Evolutionary conservation across 352 stramenopile species (phyloP).

Genomic region (Globisporangium abappressorium): DNA sequence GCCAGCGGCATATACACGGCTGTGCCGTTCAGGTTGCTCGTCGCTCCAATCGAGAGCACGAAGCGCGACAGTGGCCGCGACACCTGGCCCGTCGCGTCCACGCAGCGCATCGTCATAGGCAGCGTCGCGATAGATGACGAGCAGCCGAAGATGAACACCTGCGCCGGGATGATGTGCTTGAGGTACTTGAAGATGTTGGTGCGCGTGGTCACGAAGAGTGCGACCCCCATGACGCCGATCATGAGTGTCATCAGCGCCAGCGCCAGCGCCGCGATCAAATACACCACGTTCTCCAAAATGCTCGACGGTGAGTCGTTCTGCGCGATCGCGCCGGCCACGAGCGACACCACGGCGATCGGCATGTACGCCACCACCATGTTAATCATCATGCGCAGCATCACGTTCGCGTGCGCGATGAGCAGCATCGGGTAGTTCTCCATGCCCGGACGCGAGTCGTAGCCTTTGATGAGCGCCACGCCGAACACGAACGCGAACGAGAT

Average conservation of each 20-base stretch:
- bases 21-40: conserved; percentile 39
- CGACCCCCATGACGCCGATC: conserved; percentile 49
- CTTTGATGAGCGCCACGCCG: conserved; percentile 64
- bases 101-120: conserved; percentile 72
- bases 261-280: conserved; percentile 46
- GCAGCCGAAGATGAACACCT: conserved; percentile 76
- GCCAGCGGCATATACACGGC: conserved; percentile 71
- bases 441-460: conserved; percentile 41
- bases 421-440: conserved; percentile 67
- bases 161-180: conserved; percentile 60
- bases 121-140: conserved; percentile 81
- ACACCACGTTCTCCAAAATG: conserved; percentile 49
- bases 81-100: conserved; percentile 63
- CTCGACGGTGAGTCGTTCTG: conserved; percentile 42
- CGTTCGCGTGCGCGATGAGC: conserved; percentile 61
- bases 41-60: conserved; percentile 56
- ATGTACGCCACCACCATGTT: conserved; percentile 69
- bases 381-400: conserved; percentile 67
- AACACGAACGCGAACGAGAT: conserved; percentile 76
- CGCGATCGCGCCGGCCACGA: conserved; percentile 66
- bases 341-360: conserved; percentile 67
- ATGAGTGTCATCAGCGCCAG: conserved; percentile 47
- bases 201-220: conserved; percentile 52
- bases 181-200: conserved; percentile 71
- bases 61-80: conserved; percentile 59